Conservation (phyloP, 1,284 basidiomycete genomes). For the Ustilago bromivora region DNA sequence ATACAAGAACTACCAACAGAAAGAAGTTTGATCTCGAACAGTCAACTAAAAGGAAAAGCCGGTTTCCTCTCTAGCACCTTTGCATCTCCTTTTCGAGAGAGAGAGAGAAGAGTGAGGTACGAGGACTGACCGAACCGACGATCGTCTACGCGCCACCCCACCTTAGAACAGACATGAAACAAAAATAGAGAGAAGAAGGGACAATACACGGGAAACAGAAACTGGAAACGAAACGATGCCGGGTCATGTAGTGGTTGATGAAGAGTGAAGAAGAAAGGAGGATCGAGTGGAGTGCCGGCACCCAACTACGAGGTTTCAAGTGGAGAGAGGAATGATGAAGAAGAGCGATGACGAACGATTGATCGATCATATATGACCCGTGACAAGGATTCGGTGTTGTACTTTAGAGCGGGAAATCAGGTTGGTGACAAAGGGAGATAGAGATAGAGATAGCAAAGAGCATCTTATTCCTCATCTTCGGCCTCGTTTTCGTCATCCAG, state of each 20-base stretch:
- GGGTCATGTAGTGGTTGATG: slow-evolving; percentile 4
- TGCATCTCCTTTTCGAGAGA: background rate
- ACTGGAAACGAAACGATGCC: slow-evolving; percentile 14
- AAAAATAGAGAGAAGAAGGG: background rate
- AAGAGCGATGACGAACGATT: background rate
- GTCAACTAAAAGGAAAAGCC: slow-evolving; percentile 30
- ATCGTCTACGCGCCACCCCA: slow-evolving; percentile 39
- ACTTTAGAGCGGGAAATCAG: background rate
- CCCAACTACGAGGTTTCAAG: slow-evolving; percentile 31
- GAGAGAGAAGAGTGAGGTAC: slow-evolving; percentile 20
- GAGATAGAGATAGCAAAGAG: background rate
- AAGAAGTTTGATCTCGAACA: slow-evolving; percentile 7
- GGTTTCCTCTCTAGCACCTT: slow-evolving; percentile 33
- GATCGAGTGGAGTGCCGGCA: slow-evolving; percentile 27
- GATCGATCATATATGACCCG: slow-evolving; percentile 31
- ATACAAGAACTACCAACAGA: slow-evolving; percentile 11
- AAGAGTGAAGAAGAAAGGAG: slow-evolving; percentile 5
- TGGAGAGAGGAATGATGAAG: slow-evolving; percentile 1
- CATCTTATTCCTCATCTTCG: slow-evolving; percentile 22
- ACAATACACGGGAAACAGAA: slow-evolving; percentile 12
- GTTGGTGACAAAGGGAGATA: background rate
- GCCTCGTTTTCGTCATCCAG: slow-evolving; percentile 40
- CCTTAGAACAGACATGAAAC: slow-evolving; percentile 25
- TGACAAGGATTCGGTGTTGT: slow-evolving; percentile 19
- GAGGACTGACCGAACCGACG: slow-evolving; percentile 44